phyloP scores from a whole-genome alignment of 2,329 filamentous ascomycete genomes.

The Penicillium sp. region DNA sequence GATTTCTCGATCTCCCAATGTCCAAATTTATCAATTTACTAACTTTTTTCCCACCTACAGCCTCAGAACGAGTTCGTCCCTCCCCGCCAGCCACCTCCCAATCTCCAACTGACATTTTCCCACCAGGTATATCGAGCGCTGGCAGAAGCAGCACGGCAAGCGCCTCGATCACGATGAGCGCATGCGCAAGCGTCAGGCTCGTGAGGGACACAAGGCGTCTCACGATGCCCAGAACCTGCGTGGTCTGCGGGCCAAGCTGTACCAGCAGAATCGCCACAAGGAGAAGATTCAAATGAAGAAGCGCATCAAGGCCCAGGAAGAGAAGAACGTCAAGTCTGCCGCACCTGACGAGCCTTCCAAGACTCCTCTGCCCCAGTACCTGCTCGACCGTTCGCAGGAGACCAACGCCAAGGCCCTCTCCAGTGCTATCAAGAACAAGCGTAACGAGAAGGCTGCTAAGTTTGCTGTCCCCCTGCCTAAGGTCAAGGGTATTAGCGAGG shows the following conservation, averaged over 20 bases:
- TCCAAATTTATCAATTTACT: neutral
- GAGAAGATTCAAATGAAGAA: slow-evolving; percentile 99
- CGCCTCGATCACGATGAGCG: slow-evolving; percentile 83
- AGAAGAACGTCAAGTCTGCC: slow-evolving; percentile 87
- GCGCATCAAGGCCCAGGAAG: slow-evolving; percentile 89
- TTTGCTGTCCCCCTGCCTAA: slow-evolving; percentile 91
- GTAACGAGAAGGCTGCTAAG: slow-evolving; percentile 87
- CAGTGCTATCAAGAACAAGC: slow-evolving; percentile 92
- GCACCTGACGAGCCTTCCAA: slow-evolving; percentile 70
- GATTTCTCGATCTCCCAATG: neutral
- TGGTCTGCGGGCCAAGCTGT: slow-evolving; percentile 86
- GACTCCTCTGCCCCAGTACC: slow-evolving; percentile 84
- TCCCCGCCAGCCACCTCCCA: slow-evolving; percentile 15
- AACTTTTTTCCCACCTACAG: slow-evolving; percentile 19
- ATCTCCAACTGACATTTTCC: slow-evolving; percentile 16
- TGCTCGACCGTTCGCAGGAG: slow-evolving; percentile 76
- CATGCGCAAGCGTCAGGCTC: slow-evolving; percentile 77
- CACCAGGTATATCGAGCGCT: slow-evolving; percentile 67
- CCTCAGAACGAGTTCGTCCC: slow-evolving; percentile 47
- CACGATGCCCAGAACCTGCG: slow-evolving; percentile 90
- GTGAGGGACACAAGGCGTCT: slow-evolving; percentile 83
- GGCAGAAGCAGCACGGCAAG: slow-evolving; percentile 63
- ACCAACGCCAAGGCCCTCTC: slow-evolving; percentile 72
- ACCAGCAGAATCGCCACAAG: slow-evolving; percentile 88
- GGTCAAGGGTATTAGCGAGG: slow-evolving; percentile 87